These are phyloP conservation scores for Fusarium anguioides DNA, from an alignment of 2,329 filamentous ascomycete species.

Conservation along the genomic window DNA sequence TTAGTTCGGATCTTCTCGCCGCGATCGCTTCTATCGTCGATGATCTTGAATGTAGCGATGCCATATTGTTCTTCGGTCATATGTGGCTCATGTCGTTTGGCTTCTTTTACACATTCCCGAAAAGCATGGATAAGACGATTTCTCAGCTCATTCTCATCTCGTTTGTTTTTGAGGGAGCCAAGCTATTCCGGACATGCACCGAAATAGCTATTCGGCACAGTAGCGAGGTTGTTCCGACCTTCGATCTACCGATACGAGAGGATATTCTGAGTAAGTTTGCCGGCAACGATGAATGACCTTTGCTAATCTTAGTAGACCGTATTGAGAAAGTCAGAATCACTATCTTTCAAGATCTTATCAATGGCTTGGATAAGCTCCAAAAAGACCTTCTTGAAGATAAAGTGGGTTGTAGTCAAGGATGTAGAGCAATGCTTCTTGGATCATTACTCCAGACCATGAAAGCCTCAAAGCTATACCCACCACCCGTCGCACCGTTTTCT, in stretches of 20 bases:
- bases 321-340: background rate
- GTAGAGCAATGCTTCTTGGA: background rate
- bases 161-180: background rate
- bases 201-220: background rate
- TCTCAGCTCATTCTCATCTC: background rate
- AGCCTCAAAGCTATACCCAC: background rate
- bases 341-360: rapidly evolving
- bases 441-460: background rate
- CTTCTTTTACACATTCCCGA: rapidly evolving
- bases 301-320: background rate
- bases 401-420: background rate
- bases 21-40: background rate
- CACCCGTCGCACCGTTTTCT: background rate
- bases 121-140: background rate
- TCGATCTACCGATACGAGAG: background rate
- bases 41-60: background rate
- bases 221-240: background rate
- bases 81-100: rapidly evolving
- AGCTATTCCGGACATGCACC: rapidly evolving
- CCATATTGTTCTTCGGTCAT: background rate
- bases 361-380: background rate
- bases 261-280: background rate
- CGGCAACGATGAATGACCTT: rapidly evolving
- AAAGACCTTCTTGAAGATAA: background rate
- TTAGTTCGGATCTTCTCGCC: rapidly evolving